Evolutionary conservation across 2,329 filamentous ascomycete species (phyloP).

Genomic region (Aspergillus brasiliensis): DNA sequence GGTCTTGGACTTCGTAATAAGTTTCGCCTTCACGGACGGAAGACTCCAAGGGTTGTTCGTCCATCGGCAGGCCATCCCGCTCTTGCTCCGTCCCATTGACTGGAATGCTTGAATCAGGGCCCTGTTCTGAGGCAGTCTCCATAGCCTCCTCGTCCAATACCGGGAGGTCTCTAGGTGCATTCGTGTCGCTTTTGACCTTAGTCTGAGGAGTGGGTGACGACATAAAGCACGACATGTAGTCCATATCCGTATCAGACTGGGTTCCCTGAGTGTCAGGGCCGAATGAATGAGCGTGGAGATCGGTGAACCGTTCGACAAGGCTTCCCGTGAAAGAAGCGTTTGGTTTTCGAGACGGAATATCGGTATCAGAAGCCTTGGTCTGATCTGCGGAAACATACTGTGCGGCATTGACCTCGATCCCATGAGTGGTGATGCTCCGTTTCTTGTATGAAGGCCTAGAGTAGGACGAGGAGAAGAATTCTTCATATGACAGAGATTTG

Average conservation of each 20-base stretch:
- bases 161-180: neutral
- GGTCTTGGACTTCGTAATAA: neutral
- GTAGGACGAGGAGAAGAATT: constrained; percentile 41
- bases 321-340: constrained; percentile 30
- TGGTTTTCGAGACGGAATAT: neutral
- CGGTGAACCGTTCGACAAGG: constrained; percentile 27
- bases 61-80: neutral
- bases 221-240: constrained; percentile 9
- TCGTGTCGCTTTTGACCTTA: neutral
- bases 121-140: neutral
- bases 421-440: constrained; percentile 37
- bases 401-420: constrained; percentile 33
- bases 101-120: neutral
- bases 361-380: constrained; percentile 3
- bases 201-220: constrained; percentile 9
- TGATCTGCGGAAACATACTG: constrained; percentile 19
- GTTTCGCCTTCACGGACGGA: neutral
- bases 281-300: constrained; percentile 28
- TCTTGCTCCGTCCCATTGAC: neutral
- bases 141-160: neutral
- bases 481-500: constrained; percentile 37
- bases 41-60: neutral
- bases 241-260: constrained; percentile 17
- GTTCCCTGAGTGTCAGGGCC: constrained; percentile 10
- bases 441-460: constrained; percentile 37